Evolutionary conservation across 2,329 filamentous ascomycete species (phyloP), one percentile per base, ranked within the genome.

Genomic region (Aspergillus fischeri): DNA sequence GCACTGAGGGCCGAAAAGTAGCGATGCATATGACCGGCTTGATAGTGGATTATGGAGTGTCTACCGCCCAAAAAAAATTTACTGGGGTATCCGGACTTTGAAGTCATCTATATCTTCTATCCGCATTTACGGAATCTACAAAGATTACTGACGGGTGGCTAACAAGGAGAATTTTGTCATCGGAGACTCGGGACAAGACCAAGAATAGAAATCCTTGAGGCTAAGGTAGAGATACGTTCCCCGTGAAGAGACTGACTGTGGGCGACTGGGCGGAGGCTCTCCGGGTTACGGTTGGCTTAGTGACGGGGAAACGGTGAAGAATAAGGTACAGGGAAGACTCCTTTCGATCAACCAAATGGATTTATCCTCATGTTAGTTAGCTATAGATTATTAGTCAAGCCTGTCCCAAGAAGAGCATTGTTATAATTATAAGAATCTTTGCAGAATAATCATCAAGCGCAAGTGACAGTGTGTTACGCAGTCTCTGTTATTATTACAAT

Each of bases 171-270:
- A 42, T 58, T 60, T 65, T 63, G 61, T 54, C 60, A 63, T 71
- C 68, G 67, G 64, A 67, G 65, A 63, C 60, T 67, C 67, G 69
- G 70, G 60, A 60, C 62, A 50, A 60, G 35, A 64, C 56, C 56
- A 53, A 63, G 42, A 45, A 45, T 24, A 20, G 21, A 21, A 20
- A 9, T 11, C n/a, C 21, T 21, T 20, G 21, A 44, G 41, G 5
- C 41, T 42, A 20, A 20, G 17, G 9, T 65, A 64, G 52, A 62
- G 63, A 60, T 59, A 60, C 62, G 59, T 64, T 66, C 67, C 65
- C 67, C 66, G 65, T 61, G 60, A 60, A 48, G 7, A 44, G 10
- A 20, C 41, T 60, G 54, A 53, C 60, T 58, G 51, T 56, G 53
- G 58, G 57, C 60, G 59, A 57, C 57, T 60, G 58, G 55, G 63